A percentile compares a stretch with the other conserved stretches of the same genome.
phyloP scores from a whole-genome alignment of 2,329 filamentous ascomycete species.

The Scopulariopsis brevicaulis region DNA sequence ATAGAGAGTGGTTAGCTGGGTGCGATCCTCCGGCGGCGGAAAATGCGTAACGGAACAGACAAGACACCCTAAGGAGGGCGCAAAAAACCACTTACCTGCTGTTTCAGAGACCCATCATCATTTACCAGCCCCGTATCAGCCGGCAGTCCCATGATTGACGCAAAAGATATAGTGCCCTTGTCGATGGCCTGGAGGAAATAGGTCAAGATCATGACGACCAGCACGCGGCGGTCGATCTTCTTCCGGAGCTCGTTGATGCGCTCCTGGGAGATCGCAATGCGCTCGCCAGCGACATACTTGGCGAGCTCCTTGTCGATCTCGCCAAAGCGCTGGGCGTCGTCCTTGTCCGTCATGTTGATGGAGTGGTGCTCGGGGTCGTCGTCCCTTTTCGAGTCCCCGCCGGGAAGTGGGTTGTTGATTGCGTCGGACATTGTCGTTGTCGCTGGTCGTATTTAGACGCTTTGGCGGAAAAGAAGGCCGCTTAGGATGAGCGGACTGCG shows the following conservation, averaged over 20 bases:
- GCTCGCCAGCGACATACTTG: constrained; percentile 48
- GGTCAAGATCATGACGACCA: constrained; percentile 54
- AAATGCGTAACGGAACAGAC: background rate
- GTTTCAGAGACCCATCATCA: constrained; percentile 14
- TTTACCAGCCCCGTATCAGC: constrained; percentile 34
- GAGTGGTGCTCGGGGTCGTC: constrained; percentile 3
- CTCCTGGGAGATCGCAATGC: constrained; percentile 44
- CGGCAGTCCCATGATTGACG: constrained; percentile 51
- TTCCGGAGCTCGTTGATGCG: constrained; percentile 50
- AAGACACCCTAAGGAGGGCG: background rate
- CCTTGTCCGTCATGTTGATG: constrained; percentile 7
- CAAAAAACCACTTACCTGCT: constrained; percentile 7
- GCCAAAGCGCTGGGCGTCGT: constrained; percentile 6
- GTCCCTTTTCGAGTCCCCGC: constrained; percentile 11
- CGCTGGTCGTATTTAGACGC: background rate
- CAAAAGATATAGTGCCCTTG: constrained; percentile 55
- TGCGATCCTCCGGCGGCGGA: background rate
- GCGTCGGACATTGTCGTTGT: constrained; percentile 3
- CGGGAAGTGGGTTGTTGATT: constrained; percentile 11
- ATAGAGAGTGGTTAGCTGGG: background rate
- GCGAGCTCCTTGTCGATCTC: constrained; percentile 53
- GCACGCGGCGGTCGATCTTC: constrained; percentile 55
- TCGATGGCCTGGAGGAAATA: constrained; percentile 64
- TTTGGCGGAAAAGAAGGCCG: too few relatives aligned
- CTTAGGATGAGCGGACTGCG: background rate